phyloP scores from a whole-genome alignment of 495 filamentous ascomycete species.

The Penicillium turbatum region DNA sequence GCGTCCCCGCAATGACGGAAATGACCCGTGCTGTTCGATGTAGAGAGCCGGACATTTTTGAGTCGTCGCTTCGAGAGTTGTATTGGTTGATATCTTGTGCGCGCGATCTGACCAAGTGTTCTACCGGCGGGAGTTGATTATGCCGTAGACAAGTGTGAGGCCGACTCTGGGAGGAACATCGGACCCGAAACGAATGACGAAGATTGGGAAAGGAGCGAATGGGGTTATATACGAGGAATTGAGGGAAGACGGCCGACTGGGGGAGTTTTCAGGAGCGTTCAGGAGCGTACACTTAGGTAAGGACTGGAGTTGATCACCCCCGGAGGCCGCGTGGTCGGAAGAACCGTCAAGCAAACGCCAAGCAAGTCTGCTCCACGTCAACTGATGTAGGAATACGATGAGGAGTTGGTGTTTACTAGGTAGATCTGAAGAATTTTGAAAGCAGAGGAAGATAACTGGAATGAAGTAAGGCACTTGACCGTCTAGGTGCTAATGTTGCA shows the following conservation, averaged over 20 bases:
- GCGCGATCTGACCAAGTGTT: conserved; percentile 5
- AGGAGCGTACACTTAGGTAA: conserved; percentile 6
- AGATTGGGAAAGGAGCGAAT: conserved; percentile 5
- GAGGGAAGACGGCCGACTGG: not conserved
- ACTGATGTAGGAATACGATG: conserved; percentile 1
- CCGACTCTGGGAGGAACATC: conserved; percentile 10
- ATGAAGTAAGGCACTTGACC: not conserved
- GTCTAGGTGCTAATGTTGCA: not conserved
- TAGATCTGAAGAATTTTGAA: not conserved
- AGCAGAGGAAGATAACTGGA: not conserved
- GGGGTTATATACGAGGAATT: conserved; percentile 1
- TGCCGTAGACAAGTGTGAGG: conserved; percentile 5
- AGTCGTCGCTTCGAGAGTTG: not conserved
- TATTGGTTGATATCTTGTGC: not conserved
- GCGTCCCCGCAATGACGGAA: conserved; percentile 79
- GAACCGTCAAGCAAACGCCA: not conserved
- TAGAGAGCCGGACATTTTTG: conserved; percentile 24
- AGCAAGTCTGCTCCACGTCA: conserved; percentile 4
- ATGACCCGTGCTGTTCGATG: conserved; percentile 51
- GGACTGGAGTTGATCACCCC: conserved; percentile 4
- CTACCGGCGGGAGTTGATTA: conserved; percentile 10
- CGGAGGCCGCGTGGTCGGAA: conserved; percentile 7
- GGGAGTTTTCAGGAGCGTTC: not conserved
- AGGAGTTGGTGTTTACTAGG: not conserved
- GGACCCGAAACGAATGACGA: conserved; percentile 11